Percentiles rank a stretch among this genome's conserved stretches.
phyloP scores from a whole-genome alignment of 306 rosid genomes.

The Prunus mira region DNA sequence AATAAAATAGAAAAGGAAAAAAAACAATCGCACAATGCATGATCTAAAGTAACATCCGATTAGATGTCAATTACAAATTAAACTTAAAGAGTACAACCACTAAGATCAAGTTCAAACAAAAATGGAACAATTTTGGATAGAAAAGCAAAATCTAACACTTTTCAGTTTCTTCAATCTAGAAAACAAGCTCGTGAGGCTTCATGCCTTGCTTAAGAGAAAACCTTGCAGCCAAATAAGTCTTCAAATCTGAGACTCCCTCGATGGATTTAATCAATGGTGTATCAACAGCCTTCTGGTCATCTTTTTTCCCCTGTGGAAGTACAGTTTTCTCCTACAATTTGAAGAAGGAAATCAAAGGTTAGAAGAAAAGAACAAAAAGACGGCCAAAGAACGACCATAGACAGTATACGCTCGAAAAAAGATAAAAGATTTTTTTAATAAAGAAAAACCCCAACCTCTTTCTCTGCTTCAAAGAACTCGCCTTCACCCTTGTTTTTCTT shows the following conservation, averaged over 20 bases:
- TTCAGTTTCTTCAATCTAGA: conserved; percentile 19
- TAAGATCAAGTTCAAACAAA: neutral
- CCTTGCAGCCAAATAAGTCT: conserved; percentile 62
- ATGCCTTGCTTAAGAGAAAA: conserved; percentile 59
- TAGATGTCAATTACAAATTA: neutral
- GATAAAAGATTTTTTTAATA: no score
- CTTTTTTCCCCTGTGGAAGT: conserved; percentile 66
- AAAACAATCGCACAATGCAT: neutral
- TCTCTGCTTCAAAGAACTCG: conserved; percentile 60
- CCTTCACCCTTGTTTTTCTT: conserved; percentile 62
- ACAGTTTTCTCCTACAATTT: conserved; percentile 48
- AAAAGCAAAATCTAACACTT: neutral
- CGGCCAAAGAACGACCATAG: neutral
- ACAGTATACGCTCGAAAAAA: neutral
- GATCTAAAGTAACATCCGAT: neutral
- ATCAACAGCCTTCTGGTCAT: conserved; percentile 62
- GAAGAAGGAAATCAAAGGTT: neutral
- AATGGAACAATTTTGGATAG: neutral
- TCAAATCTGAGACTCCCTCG: conserved; percentile 53
- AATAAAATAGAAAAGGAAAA: neutral
- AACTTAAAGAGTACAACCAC: no score
- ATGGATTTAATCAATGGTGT: conserved; percentile 44
- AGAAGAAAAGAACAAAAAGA: neutral
- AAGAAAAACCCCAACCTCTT: conserved; percentile 39
- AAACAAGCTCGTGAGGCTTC: conserved; percentile 64